Conservation (phyloP, 2,329 filamentous ascomycete genomes). For the Capronia americana region DNA sequence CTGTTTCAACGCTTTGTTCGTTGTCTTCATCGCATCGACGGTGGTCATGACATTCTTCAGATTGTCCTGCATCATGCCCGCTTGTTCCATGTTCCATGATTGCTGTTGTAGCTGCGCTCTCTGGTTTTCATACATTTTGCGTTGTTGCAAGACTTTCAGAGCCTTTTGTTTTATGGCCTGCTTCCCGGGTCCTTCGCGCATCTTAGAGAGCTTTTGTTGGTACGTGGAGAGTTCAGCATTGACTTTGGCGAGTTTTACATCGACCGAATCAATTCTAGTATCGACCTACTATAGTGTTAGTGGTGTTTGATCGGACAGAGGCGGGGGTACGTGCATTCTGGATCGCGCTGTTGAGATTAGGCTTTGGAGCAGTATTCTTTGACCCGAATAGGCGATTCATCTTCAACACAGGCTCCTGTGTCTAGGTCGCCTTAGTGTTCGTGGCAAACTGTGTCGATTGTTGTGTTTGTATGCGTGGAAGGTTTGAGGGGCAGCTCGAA, state of each 20-base stretch:
- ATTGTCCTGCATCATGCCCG: constrained; percentile 98
- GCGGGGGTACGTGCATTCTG: constrained; percentile 65
- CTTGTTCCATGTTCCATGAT: constrained; percentile 99
- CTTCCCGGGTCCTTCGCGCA: constrained; percentile 96
- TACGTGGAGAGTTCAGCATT: constrained; percentile 89
- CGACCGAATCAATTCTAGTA: constrained; percentile 80
- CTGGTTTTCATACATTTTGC: constrained; percentile 92
- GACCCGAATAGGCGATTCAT: constrained; percentile 84
- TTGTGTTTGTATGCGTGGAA: background rate
- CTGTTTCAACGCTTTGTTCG: constrained; percentile 87
- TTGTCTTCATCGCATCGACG: constrained; percentile 95
- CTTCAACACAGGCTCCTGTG: background rate
- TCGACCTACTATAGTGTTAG: constrained; percentile 64
- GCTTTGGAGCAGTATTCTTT: constrained; percentile 85
- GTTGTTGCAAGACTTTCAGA: constrained; percentile 88
- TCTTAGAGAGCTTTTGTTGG: constrained; percentile 84
- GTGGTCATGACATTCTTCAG: constrained; percentile 98
- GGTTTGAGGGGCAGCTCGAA: background rate
- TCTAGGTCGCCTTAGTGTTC: background rate
- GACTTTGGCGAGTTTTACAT: constrained; percentile 91
- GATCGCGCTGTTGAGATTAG: constrained; percentile 83
- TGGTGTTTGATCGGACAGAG: background rate
- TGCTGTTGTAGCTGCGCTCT: constrained; percentile 93
- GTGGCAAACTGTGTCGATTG: background rate
- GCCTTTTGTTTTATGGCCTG: constrained; percentile 91